Conservation (phyloP, 1,284 basidiomycete species). For the Puccinia polysora region DNA sequence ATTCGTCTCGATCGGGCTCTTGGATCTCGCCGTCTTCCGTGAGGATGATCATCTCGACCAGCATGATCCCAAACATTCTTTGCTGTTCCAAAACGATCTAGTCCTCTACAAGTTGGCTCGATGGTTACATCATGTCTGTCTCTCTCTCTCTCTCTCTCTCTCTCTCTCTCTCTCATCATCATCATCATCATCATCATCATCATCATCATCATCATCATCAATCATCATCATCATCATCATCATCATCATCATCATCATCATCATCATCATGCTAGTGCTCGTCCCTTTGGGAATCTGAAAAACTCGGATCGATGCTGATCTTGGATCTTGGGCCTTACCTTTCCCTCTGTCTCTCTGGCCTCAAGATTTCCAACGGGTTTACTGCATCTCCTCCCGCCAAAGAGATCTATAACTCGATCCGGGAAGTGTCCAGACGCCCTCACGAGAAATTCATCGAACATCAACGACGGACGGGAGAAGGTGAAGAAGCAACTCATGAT, state of each 20-base stretch:
- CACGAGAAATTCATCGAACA: not conserved
- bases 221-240: no score
- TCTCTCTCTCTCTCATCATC: not conserved
- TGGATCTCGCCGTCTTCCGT: slow-evolving; percentile 2
- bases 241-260: no score
- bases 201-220: not conserved
- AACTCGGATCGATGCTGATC: not conserved
- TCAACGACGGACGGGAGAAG: not conserved
- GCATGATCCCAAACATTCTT: no score
- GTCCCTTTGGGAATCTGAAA: not conserved
- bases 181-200: no score
- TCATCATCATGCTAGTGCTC: no score
- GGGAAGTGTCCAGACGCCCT: not conserved
- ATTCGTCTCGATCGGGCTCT: not conserved
- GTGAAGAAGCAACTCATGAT: not conserved
- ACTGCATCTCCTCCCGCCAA: not conserved
- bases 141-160: not conserved
- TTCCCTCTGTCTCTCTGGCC: no score
- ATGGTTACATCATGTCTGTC: slow-evolving; percentile 8
- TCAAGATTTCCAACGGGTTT: slow-evolving; percentile 20
- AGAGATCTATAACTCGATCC: slow-evolving; percentile 15
- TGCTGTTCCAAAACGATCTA: not conserved
- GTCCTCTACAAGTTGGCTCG: not conserved
- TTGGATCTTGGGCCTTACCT: no score
- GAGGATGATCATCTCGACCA: not conserved